A percentile compares a stretch with the other conserved stretches of the same genome.
phyloP scores from a whole-genome alignment of 306 rosid genomes.

The Betula pendula region DNA sequence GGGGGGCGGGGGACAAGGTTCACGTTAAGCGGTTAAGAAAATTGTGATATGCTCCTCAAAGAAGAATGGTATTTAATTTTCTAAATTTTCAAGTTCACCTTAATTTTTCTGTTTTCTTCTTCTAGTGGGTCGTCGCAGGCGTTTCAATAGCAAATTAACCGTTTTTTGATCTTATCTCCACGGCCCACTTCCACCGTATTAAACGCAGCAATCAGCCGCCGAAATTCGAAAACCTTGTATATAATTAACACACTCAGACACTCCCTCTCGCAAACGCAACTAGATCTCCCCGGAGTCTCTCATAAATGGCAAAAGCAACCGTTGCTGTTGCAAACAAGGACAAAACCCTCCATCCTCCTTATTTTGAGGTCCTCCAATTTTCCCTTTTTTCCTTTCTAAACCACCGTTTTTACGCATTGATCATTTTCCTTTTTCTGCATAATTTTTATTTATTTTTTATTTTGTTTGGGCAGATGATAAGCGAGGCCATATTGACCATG shows the following conservation, averaged over 20 bases:
- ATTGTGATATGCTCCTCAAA: no score
- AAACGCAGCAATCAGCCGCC: not conserved
- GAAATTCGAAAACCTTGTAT: constrained; percentile 11
- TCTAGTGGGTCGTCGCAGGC: no score
- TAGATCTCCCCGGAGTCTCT: not conserved
- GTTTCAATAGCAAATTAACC: no score
- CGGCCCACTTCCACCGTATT: no score
- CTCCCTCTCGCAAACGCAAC: not conserved
- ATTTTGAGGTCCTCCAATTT: constrained; percentile 19
- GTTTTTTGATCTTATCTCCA: no score
- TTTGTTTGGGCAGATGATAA: constrained; percentile 23
- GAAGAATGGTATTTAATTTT: no score
- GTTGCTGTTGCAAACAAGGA: not conserved
- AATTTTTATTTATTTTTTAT: not conserved
- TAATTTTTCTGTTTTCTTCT: no score
- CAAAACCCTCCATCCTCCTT: constrained; percentile 26
- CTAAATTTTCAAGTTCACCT: no score
- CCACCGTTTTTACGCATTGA: no score
- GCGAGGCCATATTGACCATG: constrained; percentile 26
- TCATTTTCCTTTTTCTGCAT: not conserved
- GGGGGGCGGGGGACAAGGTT: no score
- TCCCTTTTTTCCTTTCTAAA: not conserved
- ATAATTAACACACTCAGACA: not conserved
- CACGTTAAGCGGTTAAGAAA: no score
- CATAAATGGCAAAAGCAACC: constrained; percentile 24